Evolutionary conservation across 1,284 basidiomycete genomes (phyloP).

Genomic region (Ceratobasidium papillatum): DNA sequence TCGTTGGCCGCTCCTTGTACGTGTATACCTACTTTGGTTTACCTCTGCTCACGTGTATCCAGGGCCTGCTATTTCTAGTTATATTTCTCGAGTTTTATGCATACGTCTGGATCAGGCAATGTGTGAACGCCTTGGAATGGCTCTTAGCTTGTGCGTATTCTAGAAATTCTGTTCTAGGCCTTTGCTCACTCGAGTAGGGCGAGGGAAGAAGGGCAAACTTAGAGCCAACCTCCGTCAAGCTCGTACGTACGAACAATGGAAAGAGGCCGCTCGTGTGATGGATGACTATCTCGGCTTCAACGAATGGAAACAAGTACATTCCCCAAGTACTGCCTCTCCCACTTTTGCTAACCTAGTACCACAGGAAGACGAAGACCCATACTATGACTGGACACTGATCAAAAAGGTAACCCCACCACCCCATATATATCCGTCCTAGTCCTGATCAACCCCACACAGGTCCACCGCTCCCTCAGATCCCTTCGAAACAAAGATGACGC

Average conservation of each 20-base stretch:
- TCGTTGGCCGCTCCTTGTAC: constrained; percentile 88
- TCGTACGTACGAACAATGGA: constrained; percentile 66
- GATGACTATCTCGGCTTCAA: constrained; percentile 86
- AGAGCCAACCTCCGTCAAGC: constrained; percentile 80
- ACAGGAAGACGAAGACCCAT: constrained; percentile 77
- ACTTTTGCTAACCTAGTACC: background rate
- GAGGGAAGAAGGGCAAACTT: constrained; percentile 82
- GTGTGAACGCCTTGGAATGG: constrained; percentile 95
- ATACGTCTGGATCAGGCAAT: constrained; percentile 85
- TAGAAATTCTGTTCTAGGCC: background rate
- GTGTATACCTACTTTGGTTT: constrained; percentile 48
- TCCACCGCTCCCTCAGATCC: constrained; percentile 68
- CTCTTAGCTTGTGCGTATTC: constrained; percentile 78
- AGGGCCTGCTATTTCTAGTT: constrained; percentile 84
- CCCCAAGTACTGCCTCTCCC: background rate
- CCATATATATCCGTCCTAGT: background rate
- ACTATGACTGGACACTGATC: constrained; percentile 88
- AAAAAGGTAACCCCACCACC: constrained; percentile 62
- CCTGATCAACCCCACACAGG: constrained; percentile 53
- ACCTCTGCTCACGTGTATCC: constrained; percentile 6
- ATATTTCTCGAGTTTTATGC: constrained; percentile 87
- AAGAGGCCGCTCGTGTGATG: constrained; percentile 76
- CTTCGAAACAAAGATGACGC: constrained; percentile 78
- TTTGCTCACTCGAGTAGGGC: constrained; percentile 60
- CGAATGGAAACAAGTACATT: constrained; percentile 82